Percentiles rank a stretch among this genome's conserved stretches.
Conservation (phyloP, 2,329 filamentous ascomycete genomes). For the Sporothrix brasiliensis region DNA sequence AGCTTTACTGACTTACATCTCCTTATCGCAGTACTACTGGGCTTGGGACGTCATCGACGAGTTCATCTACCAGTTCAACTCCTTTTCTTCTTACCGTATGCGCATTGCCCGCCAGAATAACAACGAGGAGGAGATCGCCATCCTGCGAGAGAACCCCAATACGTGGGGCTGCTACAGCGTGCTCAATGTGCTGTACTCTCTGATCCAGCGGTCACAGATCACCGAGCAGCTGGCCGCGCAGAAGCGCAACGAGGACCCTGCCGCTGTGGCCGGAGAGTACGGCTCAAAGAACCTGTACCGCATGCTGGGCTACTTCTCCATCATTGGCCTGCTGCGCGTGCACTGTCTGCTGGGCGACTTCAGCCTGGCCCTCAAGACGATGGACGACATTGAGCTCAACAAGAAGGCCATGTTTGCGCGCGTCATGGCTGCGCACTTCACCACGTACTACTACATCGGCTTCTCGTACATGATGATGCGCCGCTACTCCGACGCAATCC, state of each 20-base stretch:
- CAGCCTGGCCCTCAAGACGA: constrained; percentile 95
- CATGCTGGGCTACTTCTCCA: constrained; percentile 99
- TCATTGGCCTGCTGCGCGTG: constrained; percentile 93
- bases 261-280: constrained; percentile 89
- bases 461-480: constrained; percentile 99
- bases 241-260: constrained; percentile 89
- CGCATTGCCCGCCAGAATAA: constrained; percentile 79
- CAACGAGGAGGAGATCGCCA: constrained; percentile 88
- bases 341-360: constrained; percentile 98
- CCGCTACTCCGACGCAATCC: constrained; percentile 97
- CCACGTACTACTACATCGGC: constrained; percentile 99
- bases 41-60: constrained; percentile 99
- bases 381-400: constrained; percentile 99
- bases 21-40: constrained; percentile 80
- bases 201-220: constrained; percentile 98
- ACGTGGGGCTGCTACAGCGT: constrained; percentile 99
- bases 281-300: constrained; percentile 91
- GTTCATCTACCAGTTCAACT: constrained; percentile 99
- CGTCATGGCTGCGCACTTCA: constrained; percentile 99
- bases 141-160: constrained; percentile 95
- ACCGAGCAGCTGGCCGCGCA: constrained; percentile 94
- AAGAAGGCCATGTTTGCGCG: constrained; percentile 99
- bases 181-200: constrained; percentile 97
- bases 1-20: constrained; percentile 33
- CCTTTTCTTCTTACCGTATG: constrained; percentile 96